Percentiles rank a stretch among this genome's conserved stretches.
Evolutionary conservation across 108 stramenopile species (phyloP).

Genomic region (Pseudonitzschia delicatissima): DNA sequence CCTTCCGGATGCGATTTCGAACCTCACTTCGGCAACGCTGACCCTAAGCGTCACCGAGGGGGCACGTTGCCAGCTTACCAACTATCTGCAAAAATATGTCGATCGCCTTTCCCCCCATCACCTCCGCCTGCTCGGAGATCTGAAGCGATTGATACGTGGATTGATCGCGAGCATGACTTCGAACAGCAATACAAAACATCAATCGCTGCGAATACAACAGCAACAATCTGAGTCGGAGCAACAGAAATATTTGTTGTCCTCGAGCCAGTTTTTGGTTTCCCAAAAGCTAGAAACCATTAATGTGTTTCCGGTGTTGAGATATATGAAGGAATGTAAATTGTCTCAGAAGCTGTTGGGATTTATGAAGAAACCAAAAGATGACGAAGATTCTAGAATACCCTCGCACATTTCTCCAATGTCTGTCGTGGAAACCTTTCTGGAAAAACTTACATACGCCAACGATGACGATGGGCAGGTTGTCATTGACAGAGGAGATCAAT

Average conservation of each 20-base stretch:
- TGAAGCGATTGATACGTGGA: slow-evolving; percentile 65
- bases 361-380: slow-evolving; percentile 27
- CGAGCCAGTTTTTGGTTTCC: slow-evolving; percentile 77
- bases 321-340: slow-evolving; percentile 79
- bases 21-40: slow-evolving; percentile 48
- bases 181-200: background rate
- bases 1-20: slow-evolving; percentile 78
- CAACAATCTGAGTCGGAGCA: slow-evolving; percentile 4
- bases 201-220: slow-evolving; percentile 1
- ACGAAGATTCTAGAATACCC: background rate
- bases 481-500: slow-evolving; percentile 23
- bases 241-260: slow-evolving; percentile 41
- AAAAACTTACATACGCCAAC: slow-evolving; percentile 53
- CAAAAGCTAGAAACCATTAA: slow-evolving; percentile 89
- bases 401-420: slow-evolving; percentile 80
- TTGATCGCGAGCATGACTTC: slow-evolving; percentile 42
- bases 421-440: slow-evolving; percentile 71
- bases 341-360: slow-evolving; percentile 89
- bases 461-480: slow-evolving; percentile 70
- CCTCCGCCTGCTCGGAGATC: slow-evolving; percentile 78
- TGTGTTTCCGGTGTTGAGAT: slow-evolving; percentile 85
- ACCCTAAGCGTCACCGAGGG: slow-evolving; percentile 42
- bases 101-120: slow-evolving; percentile 64
- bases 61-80: slow-evolving; percentile 53
- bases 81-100: slow-evolving; percentile 54